phyloP scores from a whole-genome alignment of 176 grass and related monocot genomes.

The Carex littledalei region DNA sequence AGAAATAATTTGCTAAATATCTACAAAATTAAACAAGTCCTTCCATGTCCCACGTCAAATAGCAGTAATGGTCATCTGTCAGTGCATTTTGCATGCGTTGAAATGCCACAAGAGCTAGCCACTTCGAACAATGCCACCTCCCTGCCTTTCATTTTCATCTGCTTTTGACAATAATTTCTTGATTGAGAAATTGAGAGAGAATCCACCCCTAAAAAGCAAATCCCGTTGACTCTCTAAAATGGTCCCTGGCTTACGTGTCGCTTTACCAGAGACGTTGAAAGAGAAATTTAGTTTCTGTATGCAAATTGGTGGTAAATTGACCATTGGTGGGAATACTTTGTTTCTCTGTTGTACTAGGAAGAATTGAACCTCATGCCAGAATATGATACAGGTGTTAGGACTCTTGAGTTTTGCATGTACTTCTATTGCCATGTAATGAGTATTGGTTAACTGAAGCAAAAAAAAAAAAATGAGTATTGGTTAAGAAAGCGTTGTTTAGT shows the following conservation, averaged over 20 bases:
- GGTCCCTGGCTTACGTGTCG: constrained; percentile 12
- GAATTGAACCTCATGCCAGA: not conserved
- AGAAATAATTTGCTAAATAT: not conserved
- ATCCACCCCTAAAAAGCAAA: constrained; percentile 5
- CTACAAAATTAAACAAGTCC: not conserved
- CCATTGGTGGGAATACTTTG: not conserved
- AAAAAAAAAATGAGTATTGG: not conserved
- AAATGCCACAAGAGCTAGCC: constrained; percentile 1
- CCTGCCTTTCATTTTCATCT: constrained; percentile 8
- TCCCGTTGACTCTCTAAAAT: not conserved
- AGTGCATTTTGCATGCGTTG: constrained; percentile 11
- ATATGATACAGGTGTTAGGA: not conserved
- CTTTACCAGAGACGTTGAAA: constrained; percentile 1
- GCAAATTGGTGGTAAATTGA: not conserved
- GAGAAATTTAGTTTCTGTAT: constrained; percentile 1
- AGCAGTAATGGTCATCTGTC: not conserved
- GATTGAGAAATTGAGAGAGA: constrained; percentile 1
- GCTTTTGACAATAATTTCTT: constrained; percentile 17
- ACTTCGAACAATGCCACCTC: constrained; percentile 8
- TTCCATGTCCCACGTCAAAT: not conserved
- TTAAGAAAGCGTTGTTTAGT: not conserved
- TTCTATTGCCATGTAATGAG: constrained; percentile 3
- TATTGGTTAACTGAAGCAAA: not conserved
- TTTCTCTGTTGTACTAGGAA: not conserved
- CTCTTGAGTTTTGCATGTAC: not conserved